Evolutionary conservation across 768 basidiomycete species (phyloP).

Genomic region (Coprinellus micaceus): DNA sequence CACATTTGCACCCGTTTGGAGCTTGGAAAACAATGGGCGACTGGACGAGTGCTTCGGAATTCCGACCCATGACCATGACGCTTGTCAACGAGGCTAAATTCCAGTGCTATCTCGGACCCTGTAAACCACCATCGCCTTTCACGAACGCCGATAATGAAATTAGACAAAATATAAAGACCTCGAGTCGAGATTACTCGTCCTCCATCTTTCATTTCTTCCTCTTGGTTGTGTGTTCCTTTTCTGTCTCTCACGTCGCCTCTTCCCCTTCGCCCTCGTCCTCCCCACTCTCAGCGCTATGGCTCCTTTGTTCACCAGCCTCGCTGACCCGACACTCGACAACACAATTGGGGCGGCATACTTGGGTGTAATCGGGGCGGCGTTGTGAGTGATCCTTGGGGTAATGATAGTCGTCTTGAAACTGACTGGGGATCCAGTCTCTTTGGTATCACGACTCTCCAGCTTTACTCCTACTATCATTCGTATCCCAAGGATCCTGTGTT

Average conservation of each 20-base stretch:
- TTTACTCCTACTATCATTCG: slow-evolving; percentile 38
- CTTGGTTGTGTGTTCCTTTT: neutral
- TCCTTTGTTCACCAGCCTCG: slow-evolving; percentile 23
- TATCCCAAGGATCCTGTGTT: slow-evolving; percentile 32
- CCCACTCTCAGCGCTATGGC: slow-evolving; percentile 13
- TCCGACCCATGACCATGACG: neutral
- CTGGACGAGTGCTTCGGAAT: neutral
- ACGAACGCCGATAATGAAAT: neutral
- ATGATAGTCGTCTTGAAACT: neutral
- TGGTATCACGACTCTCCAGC: slow-evolving; percentile 37
- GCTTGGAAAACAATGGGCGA: neutral
- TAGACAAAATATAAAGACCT: neutral
- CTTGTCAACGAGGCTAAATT: neutral
- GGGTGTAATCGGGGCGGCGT: slow-evolving; percentile 31
- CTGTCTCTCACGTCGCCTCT: neutral
- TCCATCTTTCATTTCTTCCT: neutral
- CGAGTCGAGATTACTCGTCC: neutral
- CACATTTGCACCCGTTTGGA: neutral
- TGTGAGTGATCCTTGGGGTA: slow-evolving; percentile 23
- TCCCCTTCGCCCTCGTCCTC: neutral
- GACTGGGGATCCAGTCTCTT: slow-evolving; percentile 26
- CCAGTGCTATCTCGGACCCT: slow-evolving; percentile 1
- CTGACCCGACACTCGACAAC: slow-evolving; percentile 32
- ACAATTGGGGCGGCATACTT: slow-evolving; percentile 37
- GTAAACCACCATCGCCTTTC: neutral